Evolutionary conservation across 257 asterid genomes (phyloP).

Genomic region (Solanum microdontum): DNA sequence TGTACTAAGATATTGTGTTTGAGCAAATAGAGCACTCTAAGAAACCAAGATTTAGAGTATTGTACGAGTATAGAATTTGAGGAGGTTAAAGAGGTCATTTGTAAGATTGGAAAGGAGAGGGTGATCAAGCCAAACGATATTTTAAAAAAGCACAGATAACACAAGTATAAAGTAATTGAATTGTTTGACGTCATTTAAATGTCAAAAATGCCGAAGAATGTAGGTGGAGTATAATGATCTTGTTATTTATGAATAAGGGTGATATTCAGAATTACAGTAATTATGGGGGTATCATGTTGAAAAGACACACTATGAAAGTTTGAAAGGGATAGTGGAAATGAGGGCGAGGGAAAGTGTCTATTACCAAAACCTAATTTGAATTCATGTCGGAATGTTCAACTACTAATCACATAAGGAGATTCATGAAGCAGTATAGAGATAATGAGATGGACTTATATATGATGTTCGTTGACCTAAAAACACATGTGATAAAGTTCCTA

Average conservation of each 20-base stretch:
- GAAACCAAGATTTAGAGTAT: neutral
- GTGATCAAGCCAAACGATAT: neutral
- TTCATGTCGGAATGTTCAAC: neutral
- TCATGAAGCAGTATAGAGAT: no score
- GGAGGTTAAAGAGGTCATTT: neutral
- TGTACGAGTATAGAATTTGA: no score
- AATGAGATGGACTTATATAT: neutral
- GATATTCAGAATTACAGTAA: no score
- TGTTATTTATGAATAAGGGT: neutral
- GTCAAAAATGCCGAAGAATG: neutral
- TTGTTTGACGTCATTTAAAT: neutral
- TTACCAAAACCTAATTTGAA: neutral
- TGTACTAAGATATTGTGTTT: neutral
- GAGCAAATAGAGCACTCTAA: neutral
- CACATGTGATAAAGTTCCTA: neutral
- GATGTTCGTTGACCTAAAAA: neutral
- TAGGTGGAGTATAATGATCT: neutral
- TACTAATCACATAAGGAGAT: neutral
- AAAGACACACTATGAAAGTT: neutral
- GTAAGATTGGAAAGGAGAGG: no score
- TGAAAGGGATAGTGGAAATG: neutral
- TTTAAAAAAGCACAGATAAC: neutral
- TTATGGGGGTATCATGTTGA: neutral
- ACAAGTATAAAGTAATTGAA: no score
- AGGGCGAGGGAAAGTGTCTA: neutral